A percentile compares a stretch with the other conserved stretches of the same genome.
These are phyloP conservation scores for Suillus spraguei DNA, from an alignment of 768 basidiomycete genomes.

Conservation along the genomic window DNA sequence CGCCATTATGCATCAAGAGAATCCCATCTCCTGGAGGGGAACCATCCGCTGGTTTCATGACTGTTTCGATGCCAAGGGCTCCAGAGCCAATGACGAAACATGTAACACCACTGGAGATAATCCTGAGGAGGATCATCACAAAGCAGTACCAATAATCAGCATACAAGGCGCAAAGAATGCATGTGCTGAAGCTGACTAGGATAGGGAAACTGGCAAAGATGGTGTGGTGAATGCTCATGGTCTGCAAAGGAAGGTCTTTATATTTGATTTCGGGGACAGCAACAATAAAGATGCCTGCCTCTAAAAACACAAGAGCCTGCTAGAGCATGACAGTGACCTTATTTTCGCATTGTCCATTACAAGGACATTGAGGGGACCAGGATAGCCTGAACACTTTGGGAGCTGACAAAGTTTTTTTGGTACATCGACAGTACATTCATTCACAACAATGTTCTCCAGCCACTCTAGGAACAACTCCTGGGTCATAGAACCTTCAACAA, in stretches of 20 bases:
- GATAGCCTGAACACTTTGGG: no score
- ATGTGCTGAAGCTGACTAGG: conserved; percentile 20
- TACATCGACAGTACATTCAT: no score
- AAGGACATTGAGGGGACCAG: no score
- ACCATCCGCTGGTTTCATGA: conserved; percentile 17
- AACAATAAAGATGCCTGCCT: neutral
- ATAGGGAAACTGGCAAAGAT: conserved; percentile 26
- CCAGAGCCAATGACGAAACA: conserved; percentile 29
- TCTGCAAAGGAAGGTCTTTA: neutral
- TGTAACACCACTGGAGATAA: conserved; percentile 30
- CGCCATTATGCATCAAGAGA: conserved; percentile 20
- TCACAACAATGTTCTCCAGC: no score
- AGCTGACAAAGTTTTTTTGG: no score
- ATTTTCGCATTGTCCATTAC: no score
- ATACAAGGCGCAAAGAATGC: conserved; percentile 25
- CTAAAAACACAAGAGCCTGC: no score
- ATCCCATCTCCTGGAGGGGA: conserved; percentile 28
- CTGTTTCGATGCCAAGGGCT: conserved; percentile 20
- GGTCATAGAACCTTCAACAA: no score
- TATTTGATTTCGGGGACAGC: neutral
- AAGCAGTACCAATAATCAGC: conserved; percentile 36
- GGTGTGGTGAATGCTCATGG: neutral
- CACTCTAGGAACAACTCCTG: no score
- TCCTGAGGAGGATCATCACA: conserved; percentile 33
- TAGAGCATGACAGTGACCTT: no score